phyloP scores from a whole-genome alignment of 2,329 filamentous ascomycete species.

The Aspergillus oerlinghausenensis region DNA sequence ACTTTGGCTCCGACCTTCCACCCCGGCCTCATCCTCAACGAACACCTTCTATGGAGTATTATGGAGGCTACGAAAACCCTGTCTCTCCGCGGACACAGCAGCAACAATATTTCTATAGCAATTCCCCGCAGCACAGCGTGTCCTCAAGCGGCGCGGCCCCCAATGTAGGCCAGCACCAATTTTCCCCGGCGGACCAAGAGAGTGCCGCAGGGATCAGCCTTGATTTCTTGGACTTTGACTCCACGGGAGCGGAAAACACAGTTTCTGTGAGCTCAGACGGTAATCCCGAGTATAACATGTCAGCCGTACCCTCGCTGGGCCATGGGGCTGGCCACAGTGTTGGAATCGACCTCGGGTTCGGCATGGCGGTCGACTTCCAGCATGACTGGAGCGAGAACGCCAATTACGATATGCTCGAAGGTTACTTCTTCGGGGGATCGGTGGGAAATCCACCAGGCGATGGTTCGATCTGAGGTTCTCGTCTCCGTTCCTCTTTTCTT shows the following conservation, averaged over 20 bases:
- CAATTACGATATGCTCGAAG: slow-evolving; percentile 50
- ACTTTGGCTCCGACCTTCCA: slow-evolving; percentile 20
- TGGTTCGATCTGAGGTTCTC: slow-evolving; percentile 5
- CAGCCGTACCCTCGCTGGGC: slow-evolving; percentile 26
- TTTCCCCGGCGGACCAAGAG: slow-evolving; percentile 20
- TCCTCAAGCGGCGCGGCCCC: slow-evolving; percentile 26
- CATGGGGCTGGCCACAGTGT: slow-evolving; percentile 34
- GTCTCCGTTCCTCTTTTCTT: neutral
- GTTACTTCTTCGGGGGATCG: slow-evolving; percentile 52
- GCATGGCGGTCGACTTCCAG: slow-evolving; percentile 43
- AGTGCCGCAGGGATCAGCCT: slow-evolving; percentile 41
- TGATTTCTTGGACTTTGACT: slow-evolving; percentile 52
- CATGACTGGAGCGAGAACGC: slow-evolving; percentile 48
- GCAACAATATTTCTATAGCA: slow-evolving; percentile 30
- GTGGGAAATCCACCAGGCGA: slow-evolving; percentile 23
- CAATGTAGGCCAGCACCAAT: slow-evolving; percentile 21
- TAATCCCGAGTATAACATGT: slow-evolving; percentile 25
- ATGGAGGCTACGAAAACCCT: slow-evolving; percentile 32
- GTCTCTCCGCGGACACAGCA: slow-evolving; percentile 28
- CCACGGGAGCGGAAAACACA: slow-evolving; percentile 29
- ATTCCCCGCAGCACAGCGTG: slow-evolving; percentile 31
- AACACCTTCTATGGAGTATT: slow-evolving; percentile 30
- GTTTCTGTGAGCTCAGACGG: slow-evolving; percentile 23
- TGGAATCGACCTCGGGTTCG: slow-evolving; percentile 42
- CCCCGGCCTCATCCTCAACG: slow-evolving; percentile 22